Evolutionary conservation across 2,329 filamentous ascomycete genomes (phyloP), one percentile per base, ranked within the genome.

Genomic region (Sclerotinia sclerotiorum): DNA sequence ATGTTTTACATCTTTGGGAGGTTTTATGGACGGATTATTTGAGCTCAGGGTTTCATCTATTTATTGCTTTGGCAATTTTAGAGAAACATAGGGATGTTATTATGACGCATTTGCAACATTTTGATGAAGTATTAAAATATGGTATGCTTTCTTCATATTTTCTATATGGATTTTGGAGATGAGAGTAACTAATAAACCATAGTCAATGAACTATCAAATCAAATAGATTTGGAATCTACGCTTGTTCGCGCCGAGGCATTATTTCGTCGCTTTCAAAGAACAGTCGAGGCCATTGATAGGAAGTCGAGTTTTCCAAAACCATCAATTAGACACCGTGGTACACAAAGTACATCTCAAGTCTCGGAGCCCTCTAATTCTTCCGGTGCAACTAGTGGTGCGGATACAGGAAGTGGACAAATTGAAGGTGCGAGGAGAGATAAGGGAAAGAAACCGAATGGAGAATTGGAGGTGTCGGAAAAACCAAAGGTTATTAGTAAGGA

Each of bases 51-150:
- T 99, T 98, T 80, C 95, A 98, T 77, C 83, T 99, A 19, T 99
- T 99, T 77, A 85, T 99, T 70, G 95, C 96, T 0, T 81, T 99
- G 54, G 94, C 95, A 0, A 97, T 99, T 51, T 80, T 99, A 32
- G 95, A 99, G 79, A 97, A 96, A 80, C 95, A 98, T 76, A 84
- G 94, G n/a, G 90, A 94, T 76, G 91, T 98, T 17, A 98, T 99
- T 71, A 97, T 99, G 90, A 88, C 90, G 67, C 95, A 99, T 79
- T 82, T 99, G 35, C 87, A 93, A 77, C 92, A 94, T 74, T 99
- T 99, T 80, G 95, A 99, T 72, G 96, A 99, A 79, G 93, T 99
- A 44, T 82, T 99, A 39, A 99, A 99, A 83, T 99, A 98, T 77
- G 85, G 92, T 94, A 85, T 68, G 89, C 82, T 39, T 32, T 27